A percentile compares a stretch with the other conserved stretches of the same genome.
Conservation (phyloP, 1,284 basidiomycete genomes). For the Ustilago tritici region DNA sequence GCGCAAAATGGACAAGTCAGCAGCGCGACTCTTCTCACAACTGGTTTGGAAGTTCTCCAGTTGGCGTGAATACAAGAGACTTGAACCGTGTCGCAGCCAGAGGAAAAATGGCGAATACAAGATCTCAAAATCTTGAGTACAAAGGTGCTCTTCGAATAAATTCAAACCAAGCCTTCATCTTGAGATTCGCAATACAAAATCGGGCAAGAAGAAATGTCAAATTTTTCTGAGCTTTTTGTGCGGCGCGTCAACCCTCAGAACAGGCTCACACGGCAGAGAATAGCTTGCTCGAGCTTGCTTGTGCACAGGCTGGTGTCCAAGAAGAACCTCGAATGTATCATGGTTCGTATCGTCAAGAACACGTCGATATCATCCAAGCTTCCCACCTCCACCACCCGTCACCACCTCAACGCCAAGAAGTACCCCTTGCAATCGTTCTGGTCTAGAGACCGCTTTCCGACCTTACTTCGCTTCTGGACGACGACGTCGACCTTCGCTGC, state of each 20-base stretch:
- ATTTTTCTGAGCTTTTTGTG: constrained; percentile 11
- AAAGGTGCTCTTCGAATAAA: neutral
- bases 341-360: neutral
- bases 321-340: neutral
- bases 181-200: constrained; percentile 11
- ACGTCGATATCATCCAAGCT: constrained; percentile 7
- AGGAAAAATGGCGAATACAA: neutral
- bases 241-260: neutral
- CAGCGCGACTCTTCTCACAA: neutral
- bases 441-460: neutral
- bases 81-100: neutral
- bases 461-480: neutral
- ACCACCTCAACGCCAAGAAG: constrained; percentile 13
- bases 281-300: neutral
- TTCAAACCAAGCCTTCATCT: neutral
- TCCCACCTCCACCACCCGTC: constrained; percentile 5
- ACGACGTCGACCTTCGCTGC: neutral
- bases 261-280: neutral
- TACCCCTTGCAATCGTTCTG: neutral
- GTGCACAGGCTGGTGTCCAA: neutral
- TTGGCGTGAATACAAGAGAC: neutral
- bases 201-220: constrained; percentile 9
- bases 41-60: neutral
- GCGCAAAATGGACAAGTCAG: neutral
- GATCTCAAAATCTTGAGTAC: neutral